Evolutionary conservation across 257 asterid genomes (phyloP).

Genomic region (Fraxinus anomala): DNA sequence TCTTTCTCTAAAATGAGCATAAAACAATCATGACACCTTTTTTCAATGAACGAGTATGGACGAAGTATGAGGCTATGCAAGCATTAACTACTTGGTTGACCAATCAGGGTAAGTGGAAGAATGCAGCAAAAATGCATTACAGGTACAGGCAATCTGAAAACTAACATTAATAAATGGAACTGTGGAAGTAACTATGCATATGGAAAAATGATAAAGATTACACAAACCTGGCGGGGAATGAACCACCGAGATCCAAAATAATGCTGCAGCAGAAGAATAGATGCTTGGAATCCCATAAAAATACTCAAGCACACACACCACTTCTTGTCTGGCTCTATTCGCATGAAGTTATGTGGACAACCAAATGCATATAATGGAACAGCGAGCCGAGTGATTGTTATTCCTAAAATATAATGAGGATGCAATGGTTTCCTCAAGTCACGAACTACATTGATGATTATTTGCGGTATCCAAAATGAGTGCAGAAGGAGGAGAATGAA

Average conservation of each 20-base stretch:
- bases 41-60: not conserved
- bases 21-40: not conserved
- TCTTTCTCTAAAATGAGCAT: no score
- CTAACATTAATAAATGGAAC: not conserved
- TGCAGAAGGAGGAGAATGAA: constrained; percentile 78
- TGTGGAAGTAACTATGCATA: not conserved
- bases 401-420: constrained; percentile 90
- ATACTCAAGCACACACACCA: constrained; percentile 77
- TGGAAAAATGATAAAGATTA: constrained; percentile 16
- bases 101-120: no score
- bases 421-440: constrained; percentile 95
- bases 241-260: constrained; percentile 94
- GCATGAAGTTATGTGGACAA: constrained; percentile 94
- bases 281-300: constrained; percentile 77
- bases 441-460: constrained; percentile 68
- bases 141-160: not conserved
- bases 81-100: not conserved
- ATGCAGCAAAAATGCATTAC: not conserved
- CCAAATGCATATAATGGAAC: constrained; percentile 86
- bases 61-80: not conserved
- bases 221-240: constrained; percentile 85
- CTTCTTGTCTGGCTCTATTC: constrained; percentile 66
- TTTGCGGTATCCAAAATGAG: constrained; percentile 96
- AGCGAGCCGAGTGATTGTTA: constrained; percentile 80
- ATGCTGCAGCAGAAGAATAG: constrained; percentile 81